These are phyloP conservation scores for Plenodomus lindquistii DNA, from an alignment of 2,329 filamentous ascomycete species.

Conservation along the genomic window DNA sequence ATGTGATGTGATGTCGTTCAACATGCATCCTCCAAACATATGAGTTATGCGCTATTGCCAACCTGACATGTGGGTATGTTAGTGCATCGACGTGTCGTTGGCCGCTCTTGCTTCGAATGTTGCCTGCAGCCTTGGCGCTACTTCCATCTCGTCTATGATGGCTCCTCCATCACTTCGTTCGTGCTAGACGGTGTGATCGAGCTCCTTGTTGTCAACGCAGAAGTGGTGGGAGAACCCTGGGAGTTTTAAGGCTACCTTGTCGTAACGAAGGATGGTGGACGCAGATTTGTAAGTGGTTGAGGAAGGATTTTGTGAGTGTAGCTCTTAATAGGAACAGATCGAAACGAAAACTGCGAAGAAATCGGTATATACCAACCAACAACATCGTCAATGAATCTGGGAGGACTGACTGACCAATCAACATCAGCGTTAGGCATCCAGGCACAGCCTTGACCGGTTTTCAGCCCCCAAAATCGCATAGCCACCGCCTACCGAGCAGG, in stretches of 20 bases:
- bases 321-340: conserved; percentile 6
- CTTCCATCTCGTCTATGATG: conserved; percentile 32
- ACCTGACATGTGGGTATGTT: neutral
- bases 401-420: too few species aligned
- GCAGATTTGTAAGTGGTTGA: conserved; percentile 15
- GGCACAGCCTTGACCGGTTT: too few species aligned
- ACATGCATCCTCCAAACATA: neutral
- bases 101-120: neutral
- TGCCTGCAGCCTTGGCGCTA: neutral
- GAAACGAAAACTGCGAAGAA: conserved; percentile 1
- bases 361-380: conserved; percentile 2
- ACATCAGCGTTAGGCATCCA: too few species aligned
- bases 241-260: conserved; percentile 16
- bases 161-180: conserved; percentile 21
- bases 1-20: neutral
- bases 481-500: too few species aligned
- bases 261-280: conserved; percentile 8
- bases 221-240: conserved; percentile 4
- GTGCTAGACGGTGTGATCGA: conserved; percentile 27
- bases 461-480: too few species aligned
- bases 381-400: too few species aligned
- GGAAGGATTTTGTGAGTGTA: neutral
- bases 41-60: neutral
- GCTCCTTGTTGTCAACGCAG: neutral
- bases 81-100: neutral